Evolutionary conservation across 305 asterid species (phyloP), one percentile per base, ranked within the genome.

Genomic region (Plantago coronopus): DNA sequence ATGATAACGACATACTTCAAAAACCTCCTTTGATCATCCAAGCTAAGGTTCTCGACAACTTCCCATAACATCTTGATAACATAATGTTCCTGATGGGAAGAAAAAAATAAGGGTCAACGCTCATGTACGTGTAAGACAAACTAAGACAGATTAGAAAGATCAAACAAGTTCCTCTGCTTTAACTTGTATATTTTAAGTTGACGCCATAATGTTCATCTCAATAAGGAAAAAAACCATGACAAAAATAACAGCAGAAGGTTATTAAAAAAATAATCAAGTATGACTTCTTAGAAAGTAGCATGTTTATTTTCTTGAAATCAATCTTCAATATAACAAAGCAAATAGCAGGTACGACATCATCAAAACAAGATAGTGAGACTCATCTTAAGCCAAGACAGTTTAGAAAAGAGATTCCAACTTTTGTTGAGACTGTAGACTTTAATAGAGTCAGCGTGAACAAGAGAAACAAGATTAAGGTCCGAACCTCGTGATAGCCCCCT

Each of bases 41-140:
- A 69, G 75, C 87, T 79, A 59, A 89, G 68, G 82, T 75, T 76
- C 73, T 85, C 74, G 65, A 93, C 72, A 51, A 93, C 94, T 73
- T 85, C 95, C 99, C 99, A 93, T 76, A 93, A 89, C 89, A 85
- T 85, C 73, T 82, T 74, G n/a, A 89, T 78, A 48, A 83, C 95
- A 75, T 93, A 89, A 72, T 93, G 99, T 59, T 83, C 95, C 99
- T 93, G 95, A 64, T 31, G 34, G 34, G 71, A 72, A 69, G 71
- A 72, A 69, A 29, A 15, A 74, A 72, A 59, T 56, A 57, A 17
- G 34, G 49, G 65, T 76, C 59, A 78, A 63, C 43, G 19, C 23
- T 19, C 45, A 25, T 40, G 21, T 20, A 40, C 19, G 13, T 3
- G 25, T 17, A 12, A 34, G 42, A 56, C 45, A 59, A n/a, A 45